Evolutionary conservation across 202 grass and related monocot species (phyloP).

Genomic region (Dendrocalamus latiflorus): DNA sequence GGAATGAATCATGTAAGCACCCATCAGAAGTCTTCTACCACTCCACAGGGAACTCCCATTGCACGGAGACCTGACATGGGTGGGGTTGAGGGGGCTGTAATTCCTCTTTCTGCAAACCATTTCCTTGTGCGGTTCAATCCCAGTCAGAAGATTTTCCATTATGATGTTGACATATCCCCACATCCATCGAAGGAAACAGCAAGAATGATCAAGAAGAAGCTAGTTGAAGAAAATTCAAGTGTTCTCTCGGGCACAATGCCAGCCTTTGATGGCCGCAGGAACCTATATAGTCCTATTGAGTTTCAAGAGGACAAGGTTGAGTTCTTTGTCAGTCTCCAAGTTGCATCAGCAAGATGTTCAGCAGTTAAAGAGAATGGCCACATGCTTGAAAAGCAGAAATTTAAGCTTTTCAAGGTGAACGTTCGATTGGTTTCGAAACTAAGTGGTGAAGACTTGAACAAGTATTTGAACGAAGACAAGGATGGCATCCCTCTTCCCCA

Average conservation of each 20-base stretch:
- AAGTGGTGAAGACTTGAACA: conserved; percentile 65
- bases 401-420: conserved; percentile 78
- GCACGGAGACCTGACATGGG: conserved; percentile 61
- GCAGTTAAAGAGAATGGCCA: conserved; percentile 25
- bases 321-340: conserved; percentile 65
- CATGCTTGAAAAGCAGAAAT: conserved; percentile 36
- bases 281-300: conserved; percentile 71
- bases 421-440: conserved; percentile 75
- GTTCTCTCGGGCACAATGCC: conserved; percentile 52
- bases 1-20: conserved; percentile 20
- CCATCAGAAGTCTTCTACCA: conserved; percentile 16
- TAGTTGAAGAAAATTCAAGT: conserved; percentile 75
- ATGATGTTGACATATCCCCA: conserved; percentile 76
- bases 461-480: conserved; percentile 60
- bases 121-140: conserved; percentile 75
- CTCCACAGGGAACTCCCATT: conserved; percentile 25
- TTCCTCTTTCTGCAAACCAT: conserved; percentile 84
- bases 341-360: conserved; percentile 22
- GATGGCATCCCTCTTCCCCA: conserved; percentile 65
- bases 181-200: conserved; percentile 80
- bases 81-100: conserved; percentile 48
- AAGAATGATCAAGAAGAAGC: conserved; percentile 82
- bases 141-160: conserved; percentile 65
- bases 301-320: conserved; percentile 62
- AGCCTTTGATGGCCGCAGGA: conserved; percentile 89